These are phyloP conservation scores for Curvularia sp. DNA, from an alignment of 2,329 filamentous ascomycete species.

Conservation along the genomic window DNA sequence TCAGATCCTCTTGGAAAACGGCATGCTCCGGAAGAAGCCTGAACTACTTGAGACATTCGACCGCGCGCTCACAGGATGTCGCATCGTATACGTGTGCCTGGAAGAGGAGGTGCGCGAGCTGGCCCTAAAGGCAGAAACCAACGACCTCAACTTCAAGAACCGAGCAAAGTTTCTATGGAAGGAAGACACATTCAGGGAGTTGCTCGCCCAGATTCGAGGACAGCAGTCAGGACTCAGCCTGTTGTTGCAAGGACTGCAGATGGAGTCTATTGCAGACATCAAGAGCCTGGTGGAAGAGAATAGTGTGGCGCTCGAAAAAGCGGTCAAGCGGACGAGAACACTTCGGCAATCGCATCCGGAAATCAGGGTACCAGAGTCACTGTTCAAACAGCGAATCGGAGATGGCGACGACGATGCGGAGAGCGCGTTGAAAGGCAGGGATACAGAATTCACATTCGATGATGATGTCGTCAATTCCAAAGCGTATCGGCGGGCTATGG, in stretches of 20 bases:
- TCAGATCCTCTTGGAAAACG: conserved; percentile 39
- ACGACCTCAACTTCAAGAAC: conserved; percentile 35
- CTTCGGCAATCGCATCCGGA: conserved; percentile 38
- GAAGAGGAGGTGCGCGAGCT: conserved; percentile 44
- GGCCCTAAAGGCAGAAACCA: conserved; percentile 26
- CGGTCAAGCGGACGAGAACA: conserved; percentile 37
- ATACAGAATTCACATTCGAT: conserved; percentile 43
- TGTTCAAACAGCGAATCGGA: conserved; percentile 24
- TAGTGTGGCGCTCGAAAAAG: conserved; percentile 35
- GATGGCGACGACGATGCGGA: conserved; percentile 17
- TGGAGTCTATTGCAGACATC: conserved; percentile 47
- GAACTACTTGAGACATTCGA: conserved; percentile 45
- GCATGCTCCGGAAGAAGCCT: conserved; percentile 38
- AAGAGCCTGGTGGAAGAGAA: conserved; percentile 41
- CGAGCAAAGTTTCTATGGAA: conserved; percentile 42
- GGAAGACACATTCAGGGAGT: conserved; percentile 46
- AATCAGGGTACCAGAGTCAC: conserved; percentile 39
- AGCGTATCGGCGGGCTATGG: conserved; percentile 44
- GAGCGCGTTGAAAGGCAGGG: conserved; percentile 28
- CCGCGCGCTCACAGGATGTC: conserved; percentile 43
- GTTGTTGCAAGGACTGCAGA: conserved; percentile 46
- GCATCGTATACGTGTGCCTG: conserved; percentile 44
- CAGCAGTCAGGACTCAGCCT: conserved; percentile 45
- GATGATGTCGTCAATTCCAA: conserved; percentile 44
- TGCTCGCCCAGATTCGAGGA: conserved; percentile 45